Conservation (phyloP, 2,329 filamentous ascomycete species). For the Teratosphaeria nubilosa region DNA sequence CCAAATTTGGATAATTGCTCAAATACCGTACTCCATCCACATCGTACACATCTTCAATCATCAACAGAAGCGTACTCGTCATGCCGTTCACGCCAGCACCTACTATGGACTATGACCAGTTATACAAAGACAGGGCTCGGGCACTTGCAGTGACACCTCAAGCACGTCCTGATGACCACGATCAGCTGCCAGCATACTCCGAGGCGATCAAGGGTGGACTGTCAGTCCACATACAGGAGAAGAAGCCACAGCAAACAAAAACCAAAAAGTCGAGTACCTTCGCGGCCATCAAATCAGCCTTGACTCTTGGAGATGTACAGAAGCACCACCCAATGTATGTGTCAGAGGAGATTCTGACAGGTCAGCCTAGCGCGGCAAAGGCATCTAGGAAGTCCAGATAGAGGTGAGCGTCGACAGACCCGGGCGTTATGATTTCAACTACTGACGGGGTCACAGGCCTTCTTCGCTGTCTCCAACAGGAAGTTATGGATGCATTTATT, state of each 20-base stretch:
- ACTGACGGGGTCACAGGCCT: not conserved
- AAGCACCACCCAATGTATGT: constrained; percentile 6
- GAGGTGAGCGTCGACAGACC: not conserved
- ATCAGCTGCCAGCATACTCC: constrained; percentile 7
- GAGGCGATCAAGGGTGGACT: not conserved
- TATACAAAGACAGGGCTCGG: constrained; percentile 1
- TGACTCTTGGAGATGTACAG: constrained; percentile 7
- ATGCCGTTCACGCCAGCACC: not conserved
- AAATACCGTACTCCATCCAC: not conserved
- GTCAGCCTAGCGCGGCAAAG: not conserved
- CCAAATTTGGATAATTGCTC: not conserved
- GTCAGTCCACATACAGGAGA: not conserved
- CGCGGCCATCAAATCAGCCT: constrained; percentile 1
- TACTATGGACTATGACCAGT: not conserved
- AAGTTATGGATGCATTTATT: no score
- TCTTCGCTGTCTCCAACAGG: no score
- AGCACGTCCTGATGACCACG: not conserved
- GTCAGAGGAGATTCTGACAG: constrained; percentile 2
- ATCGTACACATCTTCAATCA: not conserved
- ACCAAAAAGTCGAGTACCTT: not conserved
- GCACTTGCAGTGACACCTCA: constrained; percentile 1
- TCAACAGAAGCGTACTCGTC: not conserved
- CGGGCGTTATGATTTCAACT: not conserved
- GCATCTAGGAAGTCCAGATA: not conserved
- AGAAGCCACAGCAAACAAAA: not conserved